Evolutionary conservation across 2,329 filamentous ascomycete species (phyloP).

Genomic region (Cladobotryum protrusum): DNA sequence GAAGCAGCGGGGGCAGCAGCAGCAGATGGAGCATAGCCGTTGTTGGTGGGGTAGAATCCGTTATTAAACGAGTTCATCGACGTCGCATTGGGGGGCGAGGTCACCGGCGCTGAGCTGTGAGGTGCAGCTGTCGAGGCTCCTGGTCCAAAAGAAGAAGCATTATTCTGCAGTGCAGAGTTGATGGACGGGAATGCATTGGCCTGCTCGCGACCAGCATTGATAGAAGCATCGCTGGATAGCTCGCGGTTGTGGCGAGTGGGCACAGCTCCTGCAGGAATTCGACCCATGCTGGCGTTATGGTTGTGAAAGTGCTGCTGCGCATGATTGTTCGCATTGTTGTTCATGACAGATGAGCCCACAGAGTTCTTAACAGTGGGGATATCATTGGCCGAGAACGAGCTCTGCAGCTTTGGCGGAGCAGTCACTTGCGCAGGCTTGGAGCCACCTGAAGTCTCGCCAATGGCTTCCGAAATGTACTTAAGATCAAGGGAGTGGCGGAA

Average conservation of each 20-base stretch:
- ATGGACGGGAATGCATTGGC: constrained; percentile 50
- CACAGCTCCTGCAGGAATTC: constrained; percentile 63
- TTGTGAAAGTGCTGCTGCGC: constrained; percentile 63
- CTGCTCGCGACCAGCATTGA: constrained; percentile 38
- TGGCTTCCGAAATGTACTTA: constrained; percentile 43
- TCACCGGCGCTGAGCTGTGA: constrained; percentile 19
- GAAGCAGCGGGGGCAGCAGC: constrained; percentile 16
- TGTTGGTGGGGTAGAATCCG: constrained; percentile 25
- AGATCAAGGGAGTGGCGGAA: constrained; percentile 54
- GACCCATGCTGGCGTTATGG: constrained; percentile 76
- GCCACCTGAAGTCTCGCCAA: constrained; percentile 30
- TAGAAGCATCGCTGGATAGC: constrained; percentile 47
- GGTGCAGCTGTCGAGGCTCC: constrained; percentile 29
- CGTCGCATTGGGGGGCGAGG: constrained; percentile 19
- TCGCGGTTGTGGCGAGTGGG: constrained; percentile 68
- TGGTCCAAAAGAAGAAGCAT: constrained; percentile 72
- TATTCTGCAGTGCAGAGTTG: constrained; percentile 71
- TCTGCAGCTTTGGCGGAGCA: constrained; percentile 68
- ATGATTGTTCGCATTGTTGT: constrained; percentile 49
- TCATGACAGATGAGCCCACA: constrained; percentile 39
- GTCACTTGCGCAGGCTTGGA: constrained; percentile 47
- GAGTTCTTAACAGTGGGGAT: constrained; percentile 76
- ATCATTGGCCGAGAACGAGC: constrained; percentile 86
- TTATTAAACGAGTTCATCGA: constrained; percentile 24
- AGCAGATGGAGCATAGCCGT: constrained; percentile 24